A percentile compares a stretch with the other conserved stretches of the same genome.
Conservation (phyloP, 2,329 filamentous ascomycete species). For the Emericellopsis cladophorae region DNA sequence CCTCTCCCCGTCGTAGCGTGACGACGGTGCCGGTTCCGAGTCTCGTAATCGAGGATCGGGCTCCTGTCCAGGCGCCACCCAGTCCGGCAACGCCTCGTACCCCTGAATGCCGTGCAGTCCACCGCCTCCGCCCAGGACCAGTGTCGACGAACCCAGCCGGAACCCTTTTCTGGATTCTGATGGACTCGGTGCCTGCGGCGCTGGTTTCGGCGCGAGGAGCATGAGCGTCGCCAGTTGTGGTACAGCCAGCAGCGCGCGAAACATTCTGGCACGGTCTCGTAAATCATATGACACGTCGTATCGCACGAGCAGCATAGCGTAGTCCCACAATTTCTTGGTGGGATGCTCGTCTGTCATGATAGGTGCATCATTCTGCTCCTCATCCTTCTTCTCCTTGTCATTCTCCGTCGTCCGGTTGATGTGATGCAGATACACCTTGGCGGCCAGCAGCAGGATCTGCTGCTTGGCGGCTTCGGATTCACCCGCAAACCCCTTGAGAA, state of each 20-base stretch:
- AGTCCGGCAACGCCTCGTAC: constrained; percentile 69
- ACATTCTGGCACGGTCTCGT: constrained; percentile 79
- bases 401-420: constrained; percentile 50
- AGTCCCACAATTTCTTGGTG: constrained; percentile 69
- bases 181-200: constrained; percentile 80
- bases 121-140: constrained; percentile 68
- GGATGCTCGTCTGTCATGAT: constrained; percentile 39
- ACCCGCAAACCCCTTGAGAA: constrained; percentile 71
- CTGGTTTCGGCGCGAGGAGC: constrained; percentile 85
- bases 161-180: constrained; percentile 72
- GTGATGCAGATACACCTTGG: constrained; percentile 93
- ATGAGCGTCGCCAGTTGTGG: constrained; percentile 85
- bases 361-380: constrained; percentile 11
- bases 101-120: constrained; percentile 64
- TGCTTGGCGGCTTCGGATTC: constrained; percentile 80
- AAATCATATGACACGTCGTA: constrained; percentile 95
- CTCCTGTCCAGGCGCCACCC: constrained; percentile 71
- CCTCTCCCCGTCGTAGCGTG: constrained; percentile 14
- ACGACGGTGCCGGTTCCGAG: constrained; percentile 12
- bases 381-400: constrained; percentile 19
- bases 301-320: constrained; percentile 70
- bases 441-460: constrained; percentile 83
- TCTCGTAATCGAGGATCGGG: constrained; percentile 66
- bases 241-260: constrained; percentile 68
- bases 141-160: constrained; percentile 69